Conservation (phyloP, 1,139 yeast genomes). For the Kluyveromyces marxianus region DNA sequence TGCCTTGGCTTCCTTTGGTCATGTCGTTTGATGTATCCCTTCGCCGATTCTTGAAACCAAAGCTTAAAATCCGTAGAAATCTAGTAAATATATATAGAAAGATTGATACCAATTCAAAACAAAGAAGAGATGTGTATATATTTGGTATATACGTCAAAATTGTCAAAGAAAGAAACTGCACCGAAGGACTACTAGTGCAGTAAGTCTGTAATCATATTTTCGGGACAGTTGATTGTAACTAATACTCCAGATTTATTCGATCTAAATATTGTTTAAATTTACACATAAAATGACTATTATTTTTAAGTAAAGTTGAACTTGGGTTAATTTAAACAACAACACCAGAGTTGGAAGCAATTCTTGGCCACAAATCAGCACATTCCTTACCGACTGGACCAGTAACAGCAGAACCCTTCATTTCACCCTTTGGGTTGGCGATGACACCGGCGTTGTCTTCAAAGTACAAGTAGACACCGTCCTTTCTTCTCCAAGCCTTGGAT, state of each 20-base stretch:
- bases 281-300: conserved; percentile 8
- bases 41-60: no score
- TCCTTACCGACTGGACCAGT: conserved; percentile 99
- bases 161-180: no score
- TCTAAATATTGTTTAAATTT: conserved; percentile 9
- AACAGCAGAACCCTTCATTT: conserved; percentile 99
- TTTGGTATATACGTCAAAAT: no score
- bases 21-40: no score
- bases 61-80: no score
- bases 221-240: neutral
- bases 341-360: conserved; percentile 99
- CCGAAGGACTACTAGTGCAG: no score
- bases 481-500: conserved; percentile 99
- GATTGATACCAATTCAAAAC: no score
- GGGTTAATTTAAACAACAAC: conserved; percentile 78
- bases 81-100: no score
- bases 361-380: conserved; percentile 99
- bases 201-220: no score
- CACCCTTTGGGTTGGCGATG: conserved; percentile 99
- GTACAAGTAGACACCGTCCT: conserved; percentile 99
- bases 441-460: conserved; percentile 99
- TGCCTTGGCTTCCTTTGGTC: neutral
- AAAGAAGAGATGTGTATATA: no score
- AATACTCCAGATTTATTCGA: conserved; percentile 2
- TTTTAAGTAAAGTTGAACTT: conserved; percentile 7